Conservation (phyloP, 1,284 basidiomycete genomes). For the Ganoderma boninense region DNA sequence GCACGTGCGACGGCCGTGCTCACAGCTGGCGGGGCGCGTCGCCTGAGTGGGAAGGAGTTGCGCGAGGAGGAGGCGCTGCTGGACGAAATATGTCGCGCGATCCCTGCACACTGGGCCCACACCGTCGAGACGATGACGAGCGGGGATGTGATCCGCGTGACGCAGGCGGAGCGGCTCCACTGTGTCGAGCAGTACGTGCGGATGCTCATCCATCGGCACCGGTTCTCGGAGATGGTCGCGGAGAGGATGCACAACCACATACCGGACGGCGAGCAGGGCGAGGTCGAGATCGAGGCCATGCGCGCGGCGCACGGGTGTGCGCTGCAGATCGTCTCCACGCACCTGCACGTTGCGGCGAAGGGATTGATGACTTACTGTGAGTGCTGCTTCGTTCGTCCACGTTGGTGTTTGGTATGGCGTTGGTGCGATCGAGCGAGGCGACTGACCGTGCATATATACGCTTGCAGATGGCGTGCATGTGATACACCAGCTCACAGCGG, state of each 20-base stretch:
- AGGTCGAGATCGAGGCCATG: conserved; percentile 75
- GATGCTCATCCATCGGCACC: conserved; percentile 80
- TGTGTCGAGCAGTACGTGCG: conserved; percentile 87
- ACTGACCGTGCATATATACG: conserved; percentile 5
- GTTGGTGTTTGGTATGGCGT: neutral
- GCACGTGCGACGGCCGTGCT: conserved; percentile 64
- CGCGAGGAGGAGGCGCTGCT: conserved; percentile 81
- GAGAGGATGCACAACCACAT: conserved; percentile 57
- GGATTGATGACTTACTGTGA: conserved; percentile 93
- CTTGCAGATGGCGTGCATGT: conserved; percentile 87
- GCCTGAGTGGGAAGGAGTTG: conserved; percentile 65
- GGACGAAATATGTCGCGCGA: conserved; percentile 77
- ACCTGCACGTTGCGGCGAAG: conserved; percentile 85
- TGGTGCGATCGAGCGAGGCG: conserved; percentile 2
- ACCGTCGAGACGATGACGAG: conserved; percentile 83
- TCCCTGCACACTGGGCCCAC: conserved; percentile 84
- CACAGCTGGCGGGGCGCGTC: conserved; percentile 48
- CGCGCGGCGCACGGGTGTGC: conserved; percentile 75
- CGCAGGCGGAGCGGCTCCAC: conserved; percentile 85
- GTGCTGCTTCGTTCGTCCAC: conserved; percentile 41
- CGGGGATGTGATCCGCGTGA: conserved; percentile 86
- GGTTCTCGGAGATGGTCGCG: conserved; percentile 76
- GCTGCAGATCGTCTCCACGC: conserved; percentile 81
- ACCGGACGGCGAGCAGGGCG: conserved; percentile 59
- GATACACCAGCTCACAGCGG: conserved; percentile 92